A percentile compares a stretch with the other conserved stretches of the same genome.
Conservation (phyloP, 495 filamentous ascomycete genomes). For the Talaromyces nanjingensis region DNA sequence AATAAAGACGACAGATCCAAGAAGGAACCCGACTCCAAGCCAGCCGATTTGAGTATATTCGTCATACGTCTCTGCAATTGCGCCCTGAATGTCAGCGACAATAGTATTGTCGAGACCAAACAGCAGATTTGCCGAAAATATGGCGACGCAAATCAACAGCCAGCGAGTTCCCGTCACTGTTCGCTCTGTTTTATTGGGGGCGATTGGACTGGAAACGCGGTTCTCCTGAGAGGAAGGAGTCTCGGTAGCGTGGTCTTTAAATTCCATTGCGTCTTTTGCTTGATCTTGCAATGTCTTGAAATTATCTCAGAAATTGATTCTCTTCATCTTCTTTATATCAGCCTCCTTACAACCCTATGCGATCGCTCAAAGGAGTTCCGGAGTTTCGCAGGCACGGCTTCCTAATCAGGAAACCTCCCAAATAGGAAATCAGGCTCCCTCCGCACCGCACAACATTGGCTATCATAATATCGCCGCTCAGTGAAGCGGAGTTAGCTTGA, state of each 20-base stretch:
- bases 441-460: no score
- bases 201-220: not conserved
- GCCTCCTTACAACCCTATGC: no score
- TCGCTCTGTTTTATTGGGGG: not conserved
- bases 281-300: no score
- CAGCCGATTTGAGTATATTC: slow-evolving; percentile 42
- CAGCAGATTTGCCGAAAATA: slow-evolving; percentile 28
- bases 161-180: slow-evolving; percentile 1
- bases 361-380: no score
- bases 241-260: not conserved
- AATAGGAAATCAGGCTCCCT: no score
- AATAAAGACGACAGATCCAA: slow-evolving; percentile 29
- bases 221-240: not conserved
- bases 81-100: slow-evolving; percentile 47
- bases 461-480: no score
- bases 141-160: slow-evolving; percentile 7
- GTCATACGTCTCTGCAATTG: slow-evolving; percentile 40
- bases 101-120: slow-evolving; percentile 54
- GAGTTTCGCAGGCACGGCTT: no score
- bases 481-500: no score
- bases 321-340: no score
- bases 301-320: no score
- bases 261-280: not conserved
- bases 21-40: slow-evolving; percentile 37
- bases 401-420: no score